phyloP scores from a whole-genome alignment of 345 rosid species.

The Salix caprea region DNA sequence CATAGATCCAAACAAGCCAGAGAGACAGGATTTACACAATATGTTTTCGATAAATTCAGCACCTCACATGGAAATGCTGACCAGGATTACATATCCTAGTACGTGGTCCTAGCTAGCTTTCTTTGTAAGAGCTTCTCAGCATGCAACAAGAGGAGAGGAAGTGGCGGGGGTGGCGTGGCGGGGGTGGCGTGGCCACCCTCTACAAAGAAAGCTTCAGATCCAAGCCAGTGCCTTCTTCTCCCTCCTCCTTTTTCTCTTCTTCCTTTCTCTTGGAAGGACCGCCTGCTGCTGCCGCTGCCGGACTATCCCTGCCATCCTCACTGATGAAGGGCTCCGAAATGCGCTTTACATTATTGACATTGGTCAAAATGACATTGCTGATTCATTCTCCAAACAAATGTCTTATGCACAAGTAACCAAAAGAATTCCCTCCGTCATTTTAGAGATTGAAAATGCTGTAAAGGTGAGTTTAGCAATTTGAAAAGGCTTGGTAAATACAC shows the following conservation, averaged over 20 bases:
- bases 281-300: background rate
- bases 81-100: background rate
- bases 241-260: constrained; percentile 6
- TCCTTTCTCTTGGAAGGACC: constrained; percentile 14
- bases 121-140: background rate
- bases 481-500: background rate
- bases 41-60: background rate
- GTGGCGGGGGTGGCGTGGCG: too few species aligned
- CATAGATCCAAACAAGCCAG: background rate
- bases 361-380: constrained; percentile 78
- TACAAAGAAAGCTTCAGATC: constrained; percentile 58
- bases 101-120: background rate
- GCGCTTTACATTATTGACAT: constrained; percentile 85
- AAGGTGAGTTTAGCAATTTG: constrained; percentile 35
- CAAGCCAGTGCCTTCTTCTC: constrained; percentile 20
- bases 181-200: background rate
- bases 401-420: constrained; percentile 44
- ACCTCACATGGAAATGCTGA: background rate
- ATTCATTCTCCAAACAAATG: constrained; percentile 57
- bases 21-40: background rate
- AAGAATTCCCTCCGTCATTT: constrained; percentile 48
- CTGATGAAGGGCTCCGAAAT: constrained; percentile 44
- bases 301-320: constrained; percentile 7
- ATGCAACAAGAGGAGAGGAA: background rate
- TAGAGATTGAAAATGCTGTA: constrained; percentile 54